These are phyloP conservation scores for Coemansia erecta DNA, from an alignment of 192 early-diverging fungal genomes.

Conservation along the genomic window DNA sequence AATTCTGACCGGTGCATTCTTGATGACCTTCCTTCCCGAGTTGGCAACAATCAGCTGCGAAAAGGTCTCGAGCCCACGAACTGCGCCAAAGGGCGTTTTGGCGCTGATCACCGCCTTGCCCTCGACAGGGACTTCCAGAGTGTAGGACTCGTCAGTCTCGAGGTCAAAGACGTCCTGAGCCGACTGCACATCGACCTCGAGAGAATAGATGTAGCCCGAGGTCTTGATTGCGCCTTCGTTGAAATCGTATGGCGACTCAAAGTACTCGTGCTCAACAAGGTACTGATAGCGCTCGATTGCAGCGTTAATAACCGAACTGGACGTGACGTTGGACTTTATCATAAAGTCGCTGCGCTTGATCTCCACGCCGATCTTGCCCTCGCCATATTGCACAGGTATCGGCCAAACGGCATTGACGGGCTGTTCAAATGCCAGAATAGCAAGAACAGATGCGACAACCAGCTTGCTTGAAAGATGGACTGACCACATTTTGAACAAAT, in stretches of 20 bases:
- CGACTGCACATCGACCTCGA: slow-evolving; percentile 52
- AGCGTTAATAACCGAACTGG: slow-evolving; percentile 56
- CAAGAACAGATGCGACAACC: not conserved
- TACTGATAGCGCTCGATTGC: slow-evolving; percentile 58
- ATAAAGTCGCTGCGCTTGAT: slow-evolving; percentile 56
- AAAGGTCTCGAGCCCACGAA: slow-evolving; percentile 72
- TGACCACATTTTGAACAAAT: slow-evolving; percentile 6
- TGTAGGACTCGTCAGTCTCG: slow-evolving; percentile 68
- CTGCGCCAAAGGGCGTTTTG: slow-evolving; percentile 64
- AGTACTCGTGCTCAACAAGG: slow-evolving; percentile 57
- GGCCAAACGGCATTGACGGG: slow-evolving; percentile 32
- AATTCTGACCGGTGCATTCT: slow-evolving; percentile 59
- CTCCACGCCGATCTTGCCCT: slow-evolving; percentile 54
- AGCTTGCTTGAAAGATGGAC: not conserved
- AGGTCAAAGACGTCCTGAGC: slow-evolving; percentile 56
- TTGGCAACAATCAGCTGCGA: slow-evolving; percentile 67
- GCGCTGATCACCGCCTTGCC: slow-evolving; percentile 59
- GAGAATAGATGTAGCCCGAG: slow-evolving; percentile 33
- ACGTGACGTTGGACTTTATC: slow-evolving; percentile 61
- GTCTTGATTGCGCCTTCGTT: slow-evolving; percentile 46
- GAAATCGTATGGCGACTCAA: slow-evolving; percentile 50
- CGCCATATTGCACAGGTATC: slow-evolving; percentile 22
- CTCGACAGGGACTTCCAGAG: slow-evolving; percentile 57
- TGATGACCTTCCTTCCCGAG: slow-evolving; percentile 51
- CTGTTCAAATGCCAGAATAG: not conserved